These are phyloP conservation scores for Oidium heveae DNA, from an alignment of 2,329 filamentous ascomycete species.

Conservation along the genomic window DNA sequence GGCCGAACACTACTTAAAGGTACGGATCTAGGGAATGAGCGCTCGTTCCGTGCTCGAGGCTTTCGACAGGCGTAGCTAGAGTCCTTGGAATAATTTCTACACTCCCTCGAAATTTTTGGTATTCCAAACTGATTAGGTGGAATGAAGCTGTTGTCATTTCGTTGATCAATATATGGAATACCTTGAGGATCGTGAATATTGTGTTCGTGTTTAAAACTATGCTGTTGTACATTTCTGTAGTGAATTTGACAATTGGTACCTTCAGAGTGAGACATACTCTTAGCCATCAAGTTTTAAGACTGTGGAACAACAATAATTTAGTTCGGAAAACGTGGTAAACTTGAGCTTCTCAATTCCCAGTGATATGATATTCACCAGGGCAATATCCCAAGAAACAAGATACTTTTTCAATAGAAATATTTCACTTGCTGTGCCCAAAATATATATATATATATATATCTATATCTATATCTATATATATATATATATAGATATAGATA, in stretches of 20 bases:
- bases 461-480: too few relatives aligned
- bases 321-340: neutral
- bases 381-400: too few relatives aligned
- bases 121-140: neutral
- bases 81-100: neutral
- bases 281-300: neutral
- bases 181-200: neutral
- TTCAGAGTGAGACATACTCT: neutral
- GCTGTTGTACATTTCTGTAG: neutral
- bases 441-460: too few relatives aligned
- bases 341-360: too few relatives aligned
- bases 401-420: too few relatives aligned
- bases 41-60: neutral
- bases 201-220: neutral
- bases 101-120: neutral
- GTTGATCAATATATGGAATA: neutral
- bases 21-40: neutral
- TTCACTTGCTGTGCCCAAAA: too few relatives aligned
- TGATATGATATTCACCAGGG: too few relatives aligned
- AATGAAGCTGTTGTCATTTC: neutral
- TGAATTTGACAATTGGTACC: neutral
- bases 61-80: neutral
- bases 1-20: conserved; percentile 7
- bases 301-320: neutral
- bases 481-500: too few relatives aligned